Base-by-base conservation (phyloP, 2,329 filamentous ascomycete genomes). In the Penicillium crustosum region DNA sequence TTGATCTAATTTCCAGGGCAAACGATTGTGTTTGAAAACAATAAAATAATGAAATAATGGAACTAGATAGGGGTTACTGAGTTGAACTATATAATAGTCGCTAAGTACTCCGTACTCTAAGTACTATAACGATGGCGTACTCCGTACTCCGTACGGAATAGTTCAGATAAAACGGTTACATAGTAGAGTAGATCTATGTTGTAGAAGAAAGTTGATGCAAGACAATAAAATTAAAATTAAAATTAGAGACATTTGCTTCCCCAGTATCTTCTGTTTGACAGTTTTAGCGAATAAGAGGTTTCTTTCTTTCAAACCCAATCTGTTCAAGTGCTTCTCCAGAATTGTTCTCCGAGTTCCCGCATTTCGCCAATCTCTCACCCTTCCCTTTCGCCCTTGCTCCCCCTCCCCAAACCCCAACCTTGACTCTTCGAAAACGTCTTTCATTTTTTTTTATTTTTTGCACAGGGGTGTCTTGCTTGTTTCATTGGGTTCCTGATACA, bases 351-450 rank as follows among this genome's bases (percentile, higher is more conserved):
- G 45, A 48, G 36, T 49, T 55, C 53, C 53, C 45, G 53, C 29
- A 43, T 52, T 55, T 53, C 55, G 42, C 53, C 55, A 53, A 66
- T 59, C 21, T 57, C 57, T 59, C 35, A n/a, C 51, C 42, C 42
- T 45, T 41, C 61, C 49, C 57, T 59, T 60, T 56, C 57, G 53
- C 63, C 61, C 59, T 64, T 65, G 51, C 61, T 60, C 47, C 33
- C 54, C 53, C 56, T 38, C 25, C 55, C 54, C 54, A 54, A 64
- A 52, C 55, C 51, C 41, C 59, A 51, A 25, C 36, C 5, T 38
- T 23, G 13, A 36, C 48, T 25, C 21, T 43, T 51, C 31, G 6
- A 38, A 43, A 36, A 36, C 41, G 2, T 48, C 23, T 49, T 39
- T 33, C 12, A 13, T 33, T 33, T 33, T 33, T 27, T 27, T 12